These are phyloP conservation scores for Lasiodiplodia gonubiensis DNA, from an alignment of 2,329 filamentous ascomycete genomes.

Conservation along the genomic window DNA sequence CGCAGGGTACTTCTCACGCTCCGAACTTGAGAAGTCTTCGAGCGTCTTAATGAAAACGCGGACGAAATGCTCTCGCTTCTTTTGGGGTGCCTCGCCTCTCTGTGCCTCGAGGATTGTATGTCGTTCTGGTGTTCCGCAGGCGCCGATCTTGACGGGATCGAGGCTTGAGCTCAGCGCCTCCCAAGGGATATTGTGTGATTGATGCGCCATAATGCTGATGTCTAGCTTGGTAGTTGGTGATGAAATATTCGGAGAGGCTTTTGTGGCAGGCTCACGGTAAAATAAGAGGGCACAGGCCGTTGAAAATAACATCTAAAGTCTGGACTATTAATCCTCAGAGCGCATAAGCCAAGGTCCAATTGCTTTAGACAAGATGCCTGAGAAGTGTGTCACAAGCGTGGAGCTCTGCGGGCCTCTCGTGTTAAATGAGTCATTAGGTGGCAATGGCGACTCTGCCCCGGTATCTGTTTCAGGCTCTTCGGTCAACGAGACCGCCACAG, in stretches of 20 bases:
- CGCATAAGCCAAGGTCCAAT: too few relatives aligned
- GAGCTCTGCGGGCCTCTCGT: too few relatives aligned
- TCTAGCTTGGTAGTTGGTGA: background rate
- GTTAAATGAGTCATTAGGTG: too few relatives aligned
- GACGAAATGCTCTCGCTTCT: background rate
- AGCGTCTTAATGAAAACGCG: background rate
- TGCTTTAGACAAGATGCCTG: too few relatives aligned
- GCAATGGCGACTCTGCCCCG: too few relatives aligned
- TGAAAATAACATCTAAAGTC: too few relatives aligned
- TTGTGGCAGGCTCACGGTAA: background rate
- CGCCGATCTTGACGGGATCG: background rate
- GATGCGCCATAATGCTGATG: background rate
- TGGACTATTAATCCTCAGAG: too few relatives aligned
- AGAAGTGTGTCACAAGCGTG: too few relatives aligned
- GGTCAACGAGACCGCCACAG: too few relatives aligned
- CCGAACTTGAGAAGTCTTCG: background rate
- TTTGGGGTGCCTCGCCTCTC: background rate
- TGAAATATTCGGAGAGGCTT: background rate
- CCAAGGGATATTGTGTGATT: conserved; percentile 4
- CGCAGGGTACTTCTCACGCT: background rate
- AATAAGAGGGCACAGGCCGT: too few relatives aligned
- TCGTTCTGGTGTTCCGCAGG: background rate
- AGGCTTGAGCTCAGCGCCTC: background rate
- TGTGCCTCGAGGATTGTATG: background rate
- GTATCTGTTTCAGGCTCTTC: too few relatives aligned